Evolutionary conservation across 495 filamentous ascomycete species (phyloP).

Genomic region (Sordaria brevicollis): DNA sequence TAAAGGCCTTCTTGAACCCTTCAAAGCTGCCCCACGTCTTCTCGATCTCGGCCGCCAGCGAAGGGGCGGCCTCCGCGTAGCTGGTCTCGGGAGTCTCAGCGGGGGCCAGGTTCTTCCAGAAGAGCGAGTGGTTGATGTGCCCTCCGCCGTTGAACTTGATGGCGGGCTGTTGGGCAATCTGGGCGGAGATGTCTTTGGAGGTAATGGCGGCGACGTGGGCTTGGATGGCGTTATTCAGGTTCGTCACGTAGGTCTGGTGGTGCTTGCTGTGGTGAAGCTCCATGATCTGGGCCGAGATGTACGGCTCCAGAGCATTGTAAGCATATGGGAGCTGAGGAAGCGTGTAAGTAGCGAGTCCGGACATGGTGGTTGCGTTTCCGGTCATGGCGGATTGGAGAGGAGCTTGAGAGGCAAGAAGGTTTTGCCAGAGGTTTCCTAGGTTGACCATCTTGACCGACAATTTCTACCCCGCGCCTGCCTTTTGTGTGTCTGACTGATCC

Average conservation of each 20-base stretch:
- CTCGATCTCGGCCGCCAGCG: slow-evolving; percentile 53
- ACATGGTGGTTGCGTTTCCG: slow-evolving; percentile 14
- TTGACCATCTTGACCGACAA: slow-evolving; percentile 18
- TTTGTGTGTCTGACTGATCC: neutral
- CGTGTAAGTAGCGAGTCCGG: slow-evolving; percentile 22
- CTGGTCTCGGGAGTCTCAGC: slow-evolving; percentile 54
- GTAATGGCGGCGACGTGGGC: slow-evolving; percentile 40
- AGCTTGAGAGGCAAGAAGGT: slow-evolving; percentile 19
- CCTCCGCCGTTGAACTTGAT: slow-evolving; percentile 92
- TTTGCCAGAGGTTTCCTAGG: slow-evolving; percentile 16
- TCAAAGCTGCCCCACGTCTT: slow-evolving; percentile 55
- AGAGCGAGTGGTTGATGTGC: slow-evolving; percentile 85
- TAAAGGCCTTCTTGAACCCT: slow-evolving; percentile 67
- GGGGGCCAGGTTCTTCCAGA: slow-evolving; percentile 88
- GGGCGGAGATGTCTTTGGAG: slow-evolving; percentile 40
- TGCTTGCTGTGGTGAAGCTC: slow-evolving; percentile 69
- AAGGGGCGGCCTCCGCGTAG: slow-evolving; percentile 42
- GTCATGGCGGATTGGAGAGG: slow-evolving; percentile 14
- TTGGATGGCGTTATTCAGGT: slow-evolving; percentile 52
- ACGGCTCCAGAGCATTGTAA: slow-evolving; percentile 66
- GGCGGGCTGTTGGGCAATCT: slow-evolving; percentile 63
- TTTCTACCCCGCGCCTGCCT: neutral
- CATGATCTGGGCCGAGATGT: slow-evolving; percentile 92
- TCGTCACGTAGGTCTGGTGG: slow-evolving; percentile 64
- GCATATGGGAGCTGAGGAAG: slow-evolving; percentile 34